These are phyloP conservation scores for Pseudonectria foliicola DNA, from an alignment of 2,329 filamentous ascomycete species.

Conservation along the genomic window DNA sequence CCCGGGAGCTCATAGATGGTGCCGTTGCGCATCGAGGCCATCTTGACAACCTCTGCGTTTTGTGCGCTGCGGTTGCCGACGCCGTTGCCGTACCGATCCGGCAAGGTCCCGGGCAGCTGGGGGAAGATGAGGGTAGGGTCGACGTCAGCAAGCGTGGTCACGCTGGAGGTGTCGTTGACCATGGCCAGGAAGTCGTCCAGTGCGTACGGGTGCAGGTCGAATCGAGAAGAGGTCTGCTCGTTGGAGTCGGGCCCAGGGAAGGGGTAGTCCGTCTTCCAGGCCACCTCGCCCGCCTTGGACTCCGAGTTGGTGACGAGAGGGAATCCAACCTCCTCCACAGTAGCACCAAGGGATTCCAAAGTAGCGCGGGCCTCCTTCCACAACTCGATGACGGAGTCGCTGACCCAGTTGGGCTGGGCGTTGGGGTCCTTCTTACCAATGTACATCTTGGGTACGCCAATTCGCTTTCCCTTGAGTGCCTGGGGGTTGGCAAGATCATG, in stretches of 20 bases:
- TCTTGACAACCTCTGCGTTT: background rate
- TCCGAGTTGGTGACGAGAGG: slow-evolving; percentile 10
- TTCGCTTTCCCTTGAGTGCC: slow-evolving; percentile 34
- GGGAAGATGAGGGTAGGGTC: background rate
- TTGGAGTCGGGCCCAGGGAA: slow-evolving; percentile 7
- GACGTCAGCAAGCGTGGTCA: background rate
- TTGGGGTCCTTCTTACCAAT: slow-evolving; percentile 31
- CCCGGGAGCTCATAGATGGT: slow-evolving; percentile 35
- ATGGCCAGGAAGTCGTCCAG: background rate
- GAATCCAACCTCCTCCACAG: slow-evolving; percentile 29
- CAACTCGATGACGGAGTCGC: slow-evolving; percentile 15
- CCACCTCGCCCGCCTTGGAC: background rate
- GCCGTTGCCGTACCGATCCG: slow-evolving; percentile 1
- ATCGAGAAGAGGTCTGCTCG: background rate
- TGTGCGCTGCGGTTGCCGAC: slow-evolving; percentile 3
- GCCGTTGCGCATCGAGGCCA: background rate
- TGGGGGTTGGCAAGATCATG: slow-evolving; percentile 20
- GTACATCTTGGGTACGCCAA: slow-evolving; percentile 46
- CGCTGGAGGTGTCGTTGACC: background rate
- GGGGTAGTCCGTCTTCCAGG: slow-evolving; percentile 5
- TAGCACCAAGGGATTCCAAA: slow-evolving; percentile 35
- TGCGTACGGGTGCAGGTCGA: background rate
- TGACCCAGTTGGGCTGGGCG: slow-evolving; percentile 9
- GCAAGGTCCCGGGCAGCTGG: background rate
- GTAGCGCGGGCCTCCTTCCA: slow-evolving; percentile 26